phyloP scores from a whole-genome alignment of 495 filamentous ascomycete genomes.

The Podospora appendiculata region DNA sequence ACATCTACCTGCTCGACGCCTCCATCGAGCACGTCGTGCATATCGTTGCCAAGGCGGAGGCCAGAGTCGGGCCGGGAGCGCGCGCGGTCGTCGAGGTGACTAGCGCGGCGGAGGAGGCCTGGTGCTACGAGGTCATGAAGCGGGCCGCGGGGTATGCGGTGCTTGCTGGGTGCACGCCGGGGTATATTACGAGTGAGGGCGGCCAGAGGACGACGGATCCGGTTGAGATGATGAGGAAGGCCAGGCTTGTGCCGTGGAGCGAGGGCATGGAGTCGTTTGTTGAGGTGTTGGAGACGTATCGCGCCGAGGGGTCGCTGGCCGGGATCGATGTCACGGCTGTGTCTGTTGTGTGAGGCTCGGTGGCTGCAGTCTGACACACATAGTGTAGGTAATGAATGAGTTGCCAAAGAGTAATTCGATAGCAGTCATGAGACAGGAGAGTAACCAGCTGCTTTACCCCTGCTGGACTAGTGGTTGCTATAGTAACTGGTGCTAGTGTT shows the following conservation, averaged over 20 bases:
- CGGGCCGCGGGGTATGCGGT: slow-evolving; percentile 30
- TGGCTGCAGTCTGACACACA: neutral
- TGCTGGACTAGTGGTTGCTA: too few relatives aligned
- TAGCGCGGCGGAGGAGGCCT: slow-evolving; percentile 35
- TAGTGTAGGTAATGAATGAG: too few relatives aligned
- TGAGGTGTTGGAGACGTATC: slow-evolving; percentile 21
- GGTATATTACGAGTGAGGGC: slow-evolving; percentile 48
- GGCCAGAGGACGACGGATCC: slow-evolving; percentile 8
- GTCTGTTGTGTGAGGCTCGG: neutral
- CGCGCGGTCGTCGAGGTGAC: slow-evolving; percentile 35
- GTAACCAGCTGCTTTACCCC: too few relatives aligned
- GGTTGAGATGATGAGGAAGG: slow-evolving; percentile 24
- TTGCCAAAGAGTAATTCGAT: too few relatives aligned
- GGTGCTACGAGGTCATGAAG: slow-evolving; percentile 33
- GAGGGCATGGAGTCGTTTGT: slow-evolving; percentile 21
- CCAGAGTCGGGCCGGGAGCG: slow-evolving; percentile 13
- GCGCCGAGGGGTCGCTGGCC: slow-evolving; percentile 23
- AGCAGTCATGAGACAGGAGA: too few relatives aligned
- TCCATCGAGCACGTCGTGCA: slow-evolving; percentile 34
- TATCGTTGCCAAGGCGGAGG: slow-evolving; percentile 37
- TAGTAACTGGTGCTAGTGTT: too few relatives aligned
- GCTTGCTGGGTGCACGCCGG: slow-evolving; percentile 45
- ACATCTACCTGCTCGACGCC: slow-evolving; percentile 31
- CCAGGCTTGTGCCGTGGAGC: slow-evolving; percentile 8
- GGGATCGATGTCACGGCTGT: slow-evolving; percentile 11